Evolutionary conservation across 768 basidiomycete genomes (phyloP).

Genomic region (Phlebiopsis flavidoalba): DNA sequence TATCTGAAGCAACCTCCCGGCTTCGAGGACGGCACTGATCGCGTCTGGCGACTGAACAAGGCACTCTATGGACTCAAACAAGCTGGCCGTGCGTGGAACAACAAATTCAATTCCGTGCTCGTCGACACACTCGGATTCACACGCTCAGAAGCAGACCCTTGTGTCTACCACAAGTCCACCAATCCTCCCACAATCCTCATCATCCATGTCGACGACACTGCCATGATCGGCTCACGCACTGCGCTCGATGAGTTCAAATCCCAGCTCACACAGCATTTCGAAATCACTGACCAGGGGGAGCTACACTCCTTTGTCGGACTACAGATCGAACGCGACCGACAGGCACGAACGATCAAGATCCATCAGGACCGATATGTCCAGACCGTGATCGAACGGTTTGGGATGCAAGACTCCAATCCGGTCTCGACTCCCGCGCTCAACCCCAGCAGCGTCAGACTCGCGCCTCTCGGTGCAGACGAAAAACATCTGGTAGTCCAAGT

Average conservation of each 20-base stretch:
- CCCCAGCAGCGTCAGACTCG: constrained; percentile 19
- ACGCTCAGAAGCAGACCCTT: constrained; percentile 21
- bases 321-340: constrained; percentile 21
- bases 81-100: constrained; percentile 32
- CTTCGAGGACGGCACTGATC: constrained; percentile 11
- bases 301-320: constrained; percentile 27
- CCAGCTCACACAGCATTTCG: constrained; percentile 16
- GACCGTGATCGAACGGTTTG: constrained; percentile 21
- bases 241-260: constrained; percentile 10
- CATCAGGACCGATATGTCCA: constrained; percentile 22
- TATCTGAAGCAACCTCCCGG: constrained; percentile 26
- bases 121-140: constrained; percentile 17
- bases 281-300: constrained; percentile 19
- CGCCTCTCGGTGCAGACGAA: constrained; percentile 3
- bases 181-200: constrained; percentile 13
- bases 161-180: constrained; percentile 13
- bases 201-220: constrained; percentile 30
- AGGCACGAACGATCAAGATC: constrained; percentile 16
- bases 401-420: constrained; percentile 25
- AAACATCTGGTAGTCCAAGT: background rate
- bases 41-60: constrained; percentile 16
- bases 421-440: constrained; percentile 28
- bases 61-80: constrained; percentile 41
- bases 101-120: constrained; percentile 22
- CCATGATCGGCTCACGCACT: background rate